phyloP scores from a whole-genome alignment of 1,139 yeast genomes.

The Suhomyces chickasaworum region DNA sequence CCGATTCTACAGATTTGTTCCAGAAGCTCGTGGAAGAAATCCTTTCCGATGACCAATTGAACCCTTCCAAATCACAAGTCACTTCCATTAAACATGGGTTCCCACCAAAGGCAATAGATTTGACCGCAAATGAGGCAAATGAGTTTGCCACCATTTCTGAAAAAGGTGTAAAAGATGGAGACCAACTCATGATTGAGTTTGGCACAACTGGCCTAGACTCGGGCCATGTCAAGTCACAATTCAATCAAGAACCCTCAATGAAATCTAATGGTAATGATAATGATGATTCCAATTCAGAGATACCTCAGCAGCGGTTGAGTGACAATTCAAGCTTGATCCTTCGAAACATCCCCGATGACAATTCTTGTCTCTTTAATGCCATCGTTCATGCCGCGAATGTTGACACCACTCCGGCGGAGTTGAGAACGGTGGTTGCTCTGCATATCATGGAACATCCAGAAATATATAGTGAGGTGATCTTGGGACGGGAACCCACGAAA shows the following conservation, averaged over 20 bases:
- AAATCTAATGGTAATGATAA: too few species aligned
- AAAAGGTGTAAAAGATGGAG: slow-evolving; percentile 56
- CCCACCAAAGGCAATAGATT: slow-evolving; percentile 55
- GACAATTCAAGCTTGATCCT: slow-evolving; percentile 34
- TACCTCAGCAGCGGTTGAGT: slow-evolving; percentile 3
- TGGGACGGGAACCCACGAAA: slow-evolving; percentile 53
- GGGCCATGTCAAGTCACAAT: not conserved
- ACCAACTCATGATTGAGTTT: slow-evolving; percentile 49
- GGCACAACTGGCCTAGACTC: not conserved
- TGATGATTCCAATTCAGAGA: not conserved
- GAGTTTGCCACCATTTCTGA: slow-evolving; percentile 25
- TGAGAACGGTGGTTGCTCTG: slow-evolving; percentile 50
- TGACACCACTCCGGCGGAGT: slow-evolving; percentile 36
- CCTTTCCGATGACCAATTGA: slow-evolving; percentile 17
- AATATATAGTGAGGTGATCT: slow-evolving; percentile 56
- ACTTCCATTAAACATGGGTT: slow-evolving; percentile 53
- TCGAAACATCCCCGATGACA: slow-evolving; percentile 74
- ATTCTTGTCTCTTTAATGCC: slow-evolving; percentile 77
- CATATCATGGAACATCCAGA: slow-evolving; percentile 47
- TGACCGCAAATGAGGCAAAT: slow-evolving; percentile 17
- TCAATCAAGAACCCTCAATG: too few species aligned
- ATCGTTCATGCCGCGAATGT: slow-evolving; percentile 54
- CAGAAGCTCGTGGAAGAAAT: slow-evolving; percentile 23
- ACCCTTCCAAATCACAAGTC: slow-evolving; percentile 16
- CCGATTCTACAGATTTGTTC: slow-evolving; percentile 15